phyloP scores from a whole-genome alignment of 148 eudicot species.

The Heliamphora exappendiculata region DNA sequence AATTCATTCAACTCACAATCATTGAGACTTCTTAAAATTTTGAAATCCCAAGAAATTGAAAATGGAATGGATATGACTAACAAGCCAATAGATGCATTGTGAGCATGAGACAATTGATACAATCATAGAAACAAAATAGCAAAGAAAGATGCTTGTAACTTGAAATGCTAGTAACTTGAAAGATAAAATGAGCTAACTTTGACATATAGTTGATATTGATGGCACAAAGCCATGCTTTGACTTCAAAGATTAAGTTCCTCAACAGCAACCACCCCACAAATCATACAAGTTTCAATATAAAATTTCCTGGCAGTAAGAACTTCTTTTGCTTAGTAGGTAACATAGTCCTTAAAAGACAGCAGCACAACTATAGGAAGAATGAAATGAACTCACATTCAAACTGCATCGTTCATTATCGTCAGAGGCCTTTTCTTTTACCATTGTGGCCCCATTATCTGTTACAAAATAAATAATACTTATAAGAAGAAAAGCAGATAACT shows the following conservation, averaged over 20 bases:
- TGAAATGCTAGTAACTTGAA: neutral
- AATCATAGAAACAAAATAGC: too few relatives aligned
- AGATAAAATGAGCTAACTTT: neutral
- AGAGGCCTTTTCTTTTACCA: conserved; percentile 19
- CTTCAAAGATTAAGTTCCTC: neutral
- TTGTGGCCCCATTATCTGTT: conserved; percentile 23
- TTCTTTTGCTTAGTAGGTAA: neutral
- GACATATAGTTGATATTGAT: neutral
- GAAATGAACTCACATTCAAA: conserved; percentile 30
- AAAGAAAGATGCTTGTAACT: neutral
- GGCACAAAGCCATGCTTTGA: neutral
- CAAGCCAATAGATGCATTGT: too few relatives aligned
- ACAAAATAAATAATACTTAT: neutral
- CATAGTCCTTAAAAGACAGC: conserved; percentile 3
- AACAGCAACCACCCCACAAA: neutral
- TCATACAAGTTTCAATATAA: neutral
- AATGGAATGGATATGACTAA: too few relatives aligned
- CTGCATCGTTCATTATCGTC: conserved; percentile 20
- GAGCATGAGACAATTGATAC: too few relatives aligned
- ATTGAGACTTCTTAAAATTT: too few relatives aligned
- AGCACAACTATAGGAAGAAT: neutral
- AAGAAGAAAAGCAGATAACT: conserved; percentile 6
- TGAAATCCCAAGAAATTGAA: too few relatives aligned
- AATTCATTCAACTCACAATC: too few relatives aligned
- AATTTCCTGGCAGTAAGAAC: neutral